Evolutionary conservation across 768 basidiomycete genomes (phyloP).

Genomic region (Mycena vitilis): DNA sequence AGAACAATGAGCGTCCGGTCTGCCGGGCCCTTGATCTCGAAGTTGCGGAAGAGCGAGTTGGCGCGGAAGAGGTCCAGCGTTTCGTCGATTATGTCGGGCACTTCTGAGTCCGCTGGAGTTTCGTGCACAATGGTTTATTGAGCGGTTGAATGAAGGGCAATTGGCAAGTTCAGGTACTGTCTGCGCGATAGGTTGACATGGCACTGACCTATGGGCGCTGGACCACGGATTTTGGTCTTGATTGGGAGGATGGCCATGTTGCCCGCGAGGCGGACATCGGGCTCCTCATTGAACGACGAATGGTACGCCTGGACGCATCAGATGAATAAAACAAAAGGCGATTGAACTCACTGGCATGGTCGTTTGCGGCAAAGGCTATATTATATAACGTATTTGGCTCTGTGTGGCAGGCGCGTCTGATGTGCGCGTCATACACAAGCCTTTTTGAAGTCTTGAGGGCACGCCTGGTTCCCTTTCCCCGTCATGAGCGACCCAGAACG

Average conservation of each 20-base stretch:
- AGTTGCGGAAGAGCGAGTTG: conserved; percentile 99
- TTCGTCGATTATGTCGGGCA: conserved; percentile 94
- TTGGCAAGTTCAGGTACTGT: too few species aligned
- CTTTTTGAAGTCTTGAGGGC: too few species aligned
- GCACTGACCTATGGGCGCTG: conserved; percentile 81
- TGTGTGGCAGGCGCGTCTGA: neutral
- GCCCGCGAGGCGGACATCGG: conserved; percentile 85
- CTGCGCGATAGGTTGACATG: conserved; percentile 57
- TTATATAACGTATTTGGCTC: conserved; percentile 36
- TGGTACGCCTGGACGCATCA: conserved; percentile 85
- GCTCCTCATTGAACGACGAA: conserved; percentile 89
- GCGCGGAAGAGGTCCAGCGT: conserved; percentile 96
- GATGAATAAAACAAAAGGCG: conserved; percentile 17
- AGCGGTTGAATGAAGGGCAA: too few species aligned
- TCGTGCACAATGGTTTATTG: neutral
- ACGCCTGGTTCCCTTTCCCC: conserved; percentile 17
- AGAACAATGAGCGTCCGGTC: conserved; percentile 96
- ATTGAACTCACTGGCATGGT: conserved; percentile 65
- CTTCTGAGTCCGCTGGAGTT: conserved; percentile 75
- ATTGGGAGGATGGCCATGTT: conserved; percentile 93
- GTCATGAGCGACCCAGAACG: conserved; percentile 58
- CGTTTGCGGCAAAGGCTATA: conserved; percentile 36
- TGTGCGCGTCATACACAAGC: conserved; percentile 13
- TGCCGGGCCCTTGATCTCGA: conserved; percentile 98
- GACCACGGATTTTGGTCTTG: conserved; percentile 91